These are phyloP conservation scores for Cercospora sesami DNA, from an alignment of 2,329 filamentous ascomycete genomes.

Conservation along the genomic window DNA sequence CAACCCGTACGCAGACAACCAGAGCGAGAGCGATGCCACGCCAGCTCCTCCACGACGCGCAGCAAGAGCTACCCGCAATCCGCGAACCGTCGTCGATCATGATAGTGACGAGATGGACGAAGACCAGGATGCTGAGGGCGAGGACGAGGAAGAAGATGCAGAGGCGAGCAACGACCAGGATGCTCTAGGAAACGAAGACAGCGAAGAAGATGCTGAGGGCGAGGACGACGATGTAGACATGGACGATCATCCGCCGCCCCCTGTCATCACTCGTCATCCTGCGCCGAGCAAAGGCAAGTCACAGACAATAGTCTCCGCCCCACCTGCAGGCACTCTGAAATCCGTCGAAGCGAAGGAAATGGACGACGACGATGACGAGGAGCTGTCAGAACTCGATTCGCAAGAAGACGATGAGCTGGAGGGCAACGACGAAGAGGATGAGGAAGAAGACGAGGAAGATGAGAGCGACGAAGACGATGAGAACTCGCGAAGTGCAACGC, in stretches of 20 bases:
- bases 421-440: slow-evolving; percentile 46
- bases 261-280: slow-evolving; percentile 35
- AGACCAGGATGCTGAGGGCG: slow-evolving; percentile 29
- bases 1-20: slow-evolving; percentile 36
- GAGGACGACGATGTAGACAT: slow-evolving; percentile 42
- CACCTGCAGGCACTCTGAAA: slow-evolving; percentile 38
- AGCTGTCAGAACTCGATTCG: slow-evolving; percentile 42
- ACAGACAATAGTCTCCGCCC: slow-evolving; percentile 36
- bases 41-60: slow-evolving; percentile 34
- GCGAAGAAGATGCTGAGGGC: slow-evolving; percentile 37
- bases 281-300: slow-evolving; percentile 29
- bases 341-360: slow-evolving; percentile 54
- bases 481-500: slow-evolving; percentile 58
- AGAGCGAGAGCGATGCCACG: slow-evolving; percentile 39
- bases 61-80: slow-evolving; percentile 39
- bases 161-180: slow-evolving; percentile 31
- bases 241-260: slow-evolving; percentile 37
- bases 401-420: slow-evolving; percentile 34
- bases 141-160: slow-evolving; percentile 37
- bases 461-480: slow-evolving; percentile 52
- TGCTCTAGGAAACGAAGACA: slow-evolving; percentile 26
- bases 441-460: slow-evolving; percentile 43
- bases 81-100: slow-evolving; percentile 38
- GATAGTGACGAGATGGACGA: slow-evolving; percentile 32
- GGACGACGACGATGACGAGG: slow-evolving; percentile 54